Percentiles rank a stretch among this genome's conserved stretches.
Evolutionary conservation across 2,329 filamentous ascomycete genomes (phyloP).

Genomic region (Nemania diffusa): DNA sequence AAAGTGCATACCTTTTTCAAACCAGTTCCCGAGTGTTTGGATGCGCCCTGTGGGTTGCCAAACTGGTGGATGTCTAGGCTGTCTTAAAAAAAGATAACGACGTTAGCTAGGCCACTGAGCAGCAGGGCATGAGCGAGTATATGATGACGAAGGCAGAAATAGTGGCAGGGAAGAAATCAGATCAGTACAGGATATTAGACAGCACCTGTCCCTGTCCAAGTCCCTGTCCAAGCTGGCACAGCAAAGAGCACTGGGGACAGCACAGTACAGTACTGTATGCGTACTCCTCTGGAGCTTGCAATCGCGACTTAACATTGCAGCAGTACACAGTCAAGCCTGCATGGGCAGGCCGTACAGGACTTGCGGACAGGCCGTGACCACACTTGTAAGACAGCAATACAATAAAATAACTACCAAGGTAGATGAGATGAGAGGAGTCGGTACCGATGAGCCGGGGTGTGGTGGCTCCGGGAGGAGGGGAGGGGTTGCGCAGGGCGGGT

Average conservation of each 20-base stretch:
- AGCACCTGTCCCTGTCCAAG: conserved; percentile 11
- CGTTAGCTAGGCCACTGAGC: conserved; percentile 32
- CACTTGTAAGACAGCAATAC: conserved; percentile 37
- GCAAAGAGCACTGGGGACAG: conserved; percentile 1
- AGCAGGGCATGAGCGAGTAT: conserved; percentile 18
- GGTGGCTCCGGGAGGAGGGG: conserved; percentile 38
- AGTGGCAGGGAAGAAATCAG: conserved; percentile 29
- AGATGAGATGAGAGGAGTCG: conserved; percentile 37
- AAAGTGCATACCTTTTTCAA: conserved; percentile 47
- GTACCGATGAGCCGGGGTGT: conserved; percentile 43
- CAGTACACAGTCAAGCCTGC: conserved; percentile 15
- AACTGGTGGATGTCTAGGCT: conserved; percentile 44
- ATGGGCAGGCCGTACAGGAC: conserved; percentile 26
- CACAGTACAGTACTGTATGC: background rate
- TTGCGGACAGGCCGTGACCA: conserved; percentile 33
- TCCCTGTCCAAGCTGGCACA: conserved; percentile 16
- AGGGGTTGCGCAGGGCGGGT: conserved; percentile 34
- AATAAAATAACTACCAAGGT: conserved; percentile 34
- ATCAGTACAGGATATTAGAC: conserved; percentile 28
- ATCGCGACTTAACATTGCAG: conserved; percentile 17
- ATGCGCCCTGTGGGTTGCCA: conserved; percentile 47
- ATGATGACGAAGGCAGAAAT: conserved; percentile 24
- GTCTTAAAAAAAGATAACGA: conserved; percentile 37
- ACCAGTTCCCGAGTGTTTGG: conserved; percentile 49
- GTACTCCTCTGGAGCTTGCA: conserved; percentile 4